Conservation (phyloP, 1,284 basidiomycete genomes). For the Pseudozyma sp. region DNA sequence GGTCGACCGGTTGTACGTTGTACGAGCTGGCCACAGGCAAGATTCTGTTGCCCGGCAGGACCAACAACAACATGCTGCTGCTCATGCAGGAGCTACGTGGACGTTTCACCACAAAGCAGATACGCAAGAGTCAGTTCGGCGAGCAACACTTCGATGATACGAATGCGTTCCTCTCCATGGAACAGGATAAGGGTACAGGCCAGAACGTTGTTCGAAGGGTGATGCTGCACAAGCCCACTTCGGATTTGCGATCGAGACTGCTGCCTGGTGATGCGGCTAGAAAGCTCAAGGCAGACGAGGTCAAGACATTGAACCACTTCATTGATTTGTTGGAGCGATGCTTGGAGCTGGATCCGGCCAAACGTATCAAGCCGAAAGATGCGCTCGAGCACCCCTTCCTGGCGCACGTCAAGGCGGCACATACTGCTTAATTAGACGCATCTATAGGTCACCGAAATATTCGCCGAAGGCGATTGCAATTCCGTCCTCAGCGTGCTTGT, state of each 20-base stretch:
- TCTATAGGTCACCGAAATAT: too few relatives aligned
- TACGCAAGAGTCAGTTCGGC: constrained; percentile 92
- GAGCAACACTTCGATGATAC: constrained; percentile 93
- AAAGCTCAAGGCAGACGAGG: constrained; percentile 88
- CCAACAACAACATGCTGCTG: constrained; percentile 95
- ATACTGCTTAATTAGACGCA: too few relatives aligned
- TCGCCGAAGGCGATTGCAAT: too few relatives aligned
- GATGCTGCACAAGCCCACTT: constrained; percentile 83
- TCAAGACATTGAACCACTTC: constrained; percentile 83
- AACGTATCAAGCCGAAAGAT: constrained; percentile 86
- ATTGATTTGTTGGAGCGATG: constrained; percentile 93
- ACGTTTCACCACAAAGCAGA: constrained; percentile 89
- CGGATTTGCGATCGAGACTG: constrained; percentile 83
- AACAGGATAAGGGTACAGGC: constrained; percentile 61
- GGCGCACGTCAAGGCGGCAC: constrained; percentile 11
- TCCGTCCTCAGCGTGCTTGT: too few relatives aligned
- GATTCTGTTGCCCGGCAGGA: constrained; percentile 94
- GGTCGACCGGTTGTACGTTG: constrained; percentile 97
- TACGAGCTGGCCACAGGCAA: constrained; percentile 99
- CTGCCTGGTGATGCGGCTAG: constrained; percentile 79
- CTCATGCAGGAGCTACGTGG: constrained; percentile 88
- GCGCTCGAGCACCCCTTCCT: constrained; percentile 87
- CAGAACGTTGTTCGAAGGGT: constrained; percentile 82
- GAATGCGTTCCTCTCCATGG: constrained; percentile 69
- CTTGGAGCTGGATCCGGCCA: constrained; percentile 86